phyloP scores from a whole-genome alignment of 441 rosid species.

The Manihot esculenta region DNA sequence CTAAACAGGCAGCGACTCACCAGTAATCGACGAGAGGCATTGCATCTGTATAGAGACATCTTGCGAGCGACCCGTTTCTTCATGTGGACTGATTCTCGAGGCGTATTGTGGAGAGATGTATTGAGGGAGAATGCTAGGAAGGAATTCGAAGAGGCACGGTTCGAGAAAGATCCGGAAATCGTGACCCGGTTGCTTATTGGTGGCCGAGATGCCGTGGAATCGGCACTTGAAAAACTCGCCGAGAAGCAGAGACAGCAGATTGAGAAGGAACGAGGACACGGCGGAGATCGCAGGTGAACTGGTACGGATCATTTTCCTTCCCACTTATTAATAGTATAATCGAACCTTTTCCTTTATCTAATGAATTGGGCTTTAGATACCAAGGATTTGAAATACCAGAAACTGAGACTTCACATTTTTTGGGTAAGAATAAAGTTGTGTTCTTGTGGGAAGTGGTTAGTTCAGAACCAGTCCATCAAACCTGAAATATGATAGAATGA shows the following conservation, averaged over 20 bases:
- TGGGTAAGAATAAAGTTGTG: too few species aligned
- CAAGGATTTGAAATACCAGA: too few species aligned
- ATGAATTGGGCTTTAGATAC: too few species aligned
- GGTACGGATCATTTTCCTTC: neutral
- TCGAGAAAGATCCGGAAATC: slow-evolving; percentile 77
- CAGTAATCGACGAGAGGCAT: slow-evolving; percentile 67
- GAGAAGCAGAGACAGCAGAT: slow-evolving; percentile 73
- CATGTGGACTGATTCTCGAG: slow-evolving; percentile 71
- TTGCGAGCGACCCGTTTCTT: slow-evolving; percentile 76
- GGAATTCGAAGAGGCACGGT: slow-evolving; percentile 78
- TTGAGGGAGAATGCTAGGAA: slow-evolving; percentile 80
- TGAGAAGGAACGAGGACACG: slow-evolving; percentile 40
- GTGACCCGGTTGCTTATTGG: slow-evolving; percentile 71
- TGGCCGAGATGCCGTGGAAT: slow-evolving; percentile 72
- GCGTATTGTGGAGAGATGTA: slow-evolving; percentile 70
- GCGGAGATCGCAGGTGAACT: neutral
- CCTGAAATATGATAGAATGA: too few species aligned
- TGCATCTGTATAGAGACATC: slow-evolving; percentile 79
- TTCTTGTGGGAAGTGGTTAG: too few species aligned
- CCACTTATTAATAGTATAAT: neutral
- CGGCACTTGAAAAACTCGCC: slow-evolving; percentile 65
- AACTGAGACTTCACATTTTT: too few species aligned
- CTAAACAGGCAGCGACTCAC: slow-evolving; percentile 55
- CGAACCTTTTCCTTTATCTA: too few species aligned
- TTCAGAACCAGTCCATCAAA: too few species aligned